Base-by-base conservation (phyloP, 129 eudicot species). In the Centrapalus pauciflorus region DNA sequence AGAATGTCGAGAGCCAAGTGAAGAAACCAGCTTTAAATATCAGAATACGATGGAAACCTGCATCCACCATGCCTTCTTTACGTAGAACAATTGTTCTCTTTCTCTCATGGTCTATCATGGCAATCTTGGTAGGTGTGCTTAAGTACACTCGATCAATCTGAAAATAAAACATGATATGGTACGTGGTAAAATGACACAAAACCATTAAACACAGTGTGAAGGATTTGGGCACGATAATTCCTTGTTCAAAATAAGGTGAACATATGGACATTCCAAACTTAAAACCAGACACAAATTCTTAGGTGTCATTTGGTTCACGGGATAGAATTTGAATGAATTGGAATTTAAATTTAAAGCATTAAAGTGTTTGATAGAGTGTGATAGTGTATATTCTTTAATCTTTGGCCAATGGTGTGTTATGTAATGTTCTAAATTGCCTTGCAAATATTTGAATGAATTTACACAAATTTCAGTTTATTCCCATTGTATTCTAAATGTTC, bases 11-110 rank as follows among this genome's bases (percentile, higher is more conserved):
- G 46, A 23, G 59, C 4, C 34, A 19, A 21, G 24, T 50, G 14
- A 60, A 23, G 3, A 45, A 20, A 35, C 14, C 51, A 19, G 55
- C 19, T 27, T 16, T 23, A 63, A 19, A 48, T n/a, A 49, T 21
- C 9, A 56, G 73, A 51, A 62, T 21, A 59, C 48, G 55, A 62
- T 17, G 38, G 27, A 70, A 45, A 90, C 95, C 97, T 81, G 97
- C 91, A 86, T 90, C 95, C 17, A 79, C 75, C 87, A 87, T 71
- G 76, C 91, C 97, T 55, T 90, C 95, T 81, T 90, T 90, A 57
- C 87, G 89, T 11, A 90, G 75, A 10, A 81, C 97, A 60, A 69
- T 75, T 17, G 97, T 90, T 66, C 95, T 69, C 79, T 90, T 90
- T 76, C 81, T 90, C 81, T 86, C 97, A 43, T 90, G 97, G 81